Conservation (phyloP, 495 filamentous ascomycete species). For the Hyaloscypha hepaticicola region DNA sequence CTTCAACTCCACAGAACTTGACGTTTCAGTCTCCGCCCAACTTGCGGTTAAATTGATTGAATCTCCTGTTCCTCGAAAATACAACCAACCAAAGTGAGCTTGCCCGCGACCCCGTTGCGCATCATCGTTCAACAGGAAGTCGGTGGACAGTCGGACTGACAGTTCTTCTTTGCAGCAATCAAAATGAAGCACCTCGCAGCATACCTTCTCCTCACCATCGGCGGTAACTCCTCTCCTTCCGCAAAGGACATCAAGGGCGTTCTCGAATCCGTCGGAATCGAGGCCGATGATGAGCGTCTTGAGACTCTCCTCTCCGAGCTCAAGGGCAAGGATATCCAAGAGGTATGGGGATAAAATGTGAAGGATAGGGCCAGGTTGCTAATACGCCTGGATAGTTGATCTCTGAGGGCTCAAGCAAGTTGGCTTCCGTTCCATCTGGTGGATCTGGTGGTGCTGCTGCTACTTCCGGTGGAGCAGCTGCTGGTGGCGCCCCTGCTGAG, state of each 20-base stretch:
- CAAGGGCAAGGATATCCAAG: constrained; percentile 94
- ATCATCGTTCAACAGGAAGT: background rate
- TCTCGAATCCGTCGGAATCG: constrained; percentile 91
- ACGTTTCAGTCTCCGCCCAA: constrained; percentile 85
- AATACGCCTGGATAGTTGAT: constrained; percentile 69
- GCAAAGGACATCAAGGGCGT: constrained; percentile 86
- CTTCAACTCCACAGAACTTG: constrained; percentile 50
- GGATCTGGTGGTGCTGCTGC: constrained; percentile 69
- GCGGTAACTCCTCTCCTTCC: constrained; percentile 87
- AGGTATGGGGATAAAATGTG: constrained; percentile 57
- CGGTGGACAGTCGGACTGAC: constrained; percentile 15
- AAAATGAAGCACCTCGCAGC: constrained; percentile 99
- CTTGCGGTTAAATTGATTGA: constrained; percentile 93
- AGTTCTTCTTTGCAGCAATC: constrained; percentile 39
- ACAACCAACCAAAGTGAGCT: background rate
- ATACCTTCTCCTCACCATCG: constrained; percentile 94
- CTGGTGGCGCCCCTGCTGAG: constrained; percentile 64
- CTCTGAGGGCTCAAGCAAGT: constrained; percentile 83
- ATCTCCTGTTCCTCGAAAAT: constrained; percentile 67
- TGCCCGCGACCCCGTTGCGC: background rate
- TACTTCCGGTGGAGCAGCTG: constrained; percentile 65
- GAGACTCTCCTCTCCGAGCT: constrained; percentile 85
- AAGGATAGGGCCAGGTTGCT: constrained; percentile 24
- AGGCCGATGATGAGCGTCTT: constrained; percentile 87
- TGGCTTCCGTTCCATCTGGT: constrained; percentile 95